Evolutionary conservation across 2,329 filamentous ascomycete species (phyloP), one percentile per base, ranked within the genome.

Genomic region (Colletotrichum australisinense): DNA sequence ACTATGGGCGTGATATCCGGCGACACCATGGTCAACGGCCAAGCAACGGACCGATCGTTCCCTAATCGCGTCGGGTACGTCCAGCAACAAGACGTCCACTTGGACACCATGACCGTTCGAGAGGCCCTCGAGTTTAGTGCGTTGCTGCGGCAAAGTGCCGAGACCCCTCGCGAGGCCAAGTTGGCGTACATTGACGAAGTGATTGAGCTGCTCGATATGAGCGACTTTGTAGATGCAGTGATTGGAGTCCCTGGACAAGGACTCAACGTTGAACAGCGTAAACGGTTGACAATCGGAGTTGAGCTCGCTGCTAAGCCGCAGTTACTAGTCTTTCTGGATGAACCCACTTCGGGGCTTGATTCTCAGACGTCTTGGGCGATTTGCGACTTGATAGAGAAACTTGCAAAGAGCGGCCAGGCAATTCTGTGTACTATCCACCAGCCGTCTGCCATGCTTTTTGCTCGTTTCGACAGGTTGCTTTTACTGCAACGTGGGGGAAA

Each of bases 331-430:
- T 95, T 95, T 85, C 86, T 95, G 16, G 93, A 95, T 77, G 93
- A 95, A 78, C 93, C 93, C 2, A 95, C 93, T 3, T 94, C 92
- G 8, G 93, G 93, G 78, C 86, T 95, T 11, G 93, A 95, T 80
- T 91, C 88, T 76, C 92, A 94, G 78, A 94, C 93, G 1, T 92
- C 93, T 0, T 95, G 92, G 92, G 91, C 92, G 63, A 94, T 95
- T 78, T 89, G 91, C 38, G 89, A 91, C 79, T 85, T 95, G 4
- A 88, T 95, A 69, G 89, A 93, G 76, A 94, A 94, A 74, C 83
- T 92, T 4, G 86, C 89, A 0, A 78, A 82, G 8, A 83, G 79
- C 11, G 84, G 85, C 0, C 85, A 87, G 74, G 84, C 85, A 14
- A 78, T 87, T 0, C 77, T 87, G 0, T 85, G 84, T 52, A 87